A percentile compares a stretch with the other conserved stretches of the same genome.
These are phyloP conservation scores for Xylaria sp. DNA, from an alignment of 2,329 filamentous ascomycete genomes.

Conservation along the genomic window DNA sequence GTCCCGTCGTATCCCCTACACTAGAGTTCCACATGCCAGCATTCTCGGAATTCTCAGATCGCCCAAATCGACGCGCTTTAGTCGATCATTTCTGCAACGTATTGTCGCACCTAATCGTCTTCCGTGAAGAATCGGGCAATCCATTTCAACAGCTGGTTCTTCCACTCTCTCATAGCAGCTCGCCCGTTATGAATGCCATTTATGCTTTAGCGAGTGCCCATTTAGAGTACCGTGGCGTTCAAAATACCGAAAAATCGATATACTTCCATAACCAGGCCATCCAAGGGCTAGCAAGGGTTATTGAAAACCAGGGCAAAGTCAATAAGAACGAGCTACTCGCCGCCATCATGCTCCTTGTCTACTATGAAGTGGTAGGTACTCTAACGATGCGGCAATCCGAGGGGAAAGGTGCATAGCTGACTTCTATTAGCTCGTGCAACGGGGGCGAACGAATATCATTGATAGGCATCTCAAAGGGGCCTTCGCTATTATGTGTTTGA, in stretches of 20 bases:
- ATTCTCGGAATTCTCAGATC: slow-evolving; percentile 68
- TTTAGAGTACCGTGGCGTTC: slow-evolving; percentile 72
- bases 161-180: slow-evolving; percentile 66
- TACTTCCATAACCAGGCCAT: slow-evolving; percentile 70
- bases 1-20: slow-evolving; percentile 54
- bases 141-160: slow-evolving; percentile 72
- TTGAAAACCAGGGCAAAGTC: slow-evolving; percentile 62
- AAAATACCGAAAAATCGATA: slow-evolving; percentile 65
- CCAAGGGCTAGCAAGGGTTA: slow-evolving; percentile 66
- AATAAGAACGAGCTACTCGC: slow-evolving; percentile 69
- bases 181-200: slow-evolving; percentile 81
- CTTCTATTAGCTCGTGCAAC: slow-evolving; percentile 65
- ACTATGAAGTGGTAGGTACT: slow-evolving; percentile 70
- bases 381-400: not conserved
- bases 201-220: slow-evolving; percentile 88
- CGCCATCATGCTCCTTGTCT: slow-evolving; percentile 70
- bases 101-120: slow-evolving; percentile 72
- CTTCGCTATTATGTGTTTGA: slow-evolving; percentile 68
- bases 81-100: slow-evolving; percentile 73
- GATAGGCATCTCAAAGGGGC: slow-evolving; percentile 71
- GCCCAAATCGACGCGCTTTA: slow-evolving; percentile 64
- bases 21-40: slow-evolving; percentile 64
- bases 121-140: slow-evolving; percentile 71
- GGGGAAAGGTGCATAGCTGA: not conserved
- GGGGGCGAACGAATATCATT: slow-evolving; percentile 68